A percentile compares a stretch with the other conserved stretches of the same genome.
phyloP scores from a whole-genome alignment of 768 basidiomycete genomes.

The Kwoniella mangroviensis region DNA sequence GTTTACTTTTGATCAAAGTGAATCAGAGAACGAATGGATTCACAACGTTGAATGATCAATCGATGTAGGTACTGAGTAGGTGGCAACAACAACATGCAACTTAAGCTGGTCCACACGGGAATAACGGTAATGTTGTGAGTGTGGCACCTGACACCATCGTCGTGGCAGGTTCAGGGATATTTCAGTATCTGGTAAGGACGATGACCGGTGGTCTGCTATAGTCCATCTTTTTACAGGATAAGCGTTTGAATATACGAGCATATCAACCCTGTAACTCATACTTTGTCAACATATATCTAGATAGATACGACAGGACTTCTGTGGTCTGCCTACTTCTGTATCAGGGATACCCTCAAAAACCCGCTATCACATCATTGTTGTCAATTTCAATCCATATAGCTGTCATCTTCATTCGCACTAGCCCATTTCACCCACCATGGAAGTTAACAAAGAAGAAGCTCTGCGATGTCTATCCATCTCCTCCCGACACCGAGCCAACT shows the following conservation, averaged over 20 bases:
- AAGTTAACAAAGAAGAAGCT: conserved; percentile 82
- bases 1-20: too few relatives aligned
- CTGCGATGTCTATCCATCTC: conserved; percentile 79
- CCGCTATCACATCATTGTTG: too few relatives aligned
- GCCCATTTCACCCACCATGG: conserved; percentile 35
- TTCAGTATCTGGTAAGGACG: neutral
- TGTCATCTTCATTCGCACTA: too few relatives aligned
- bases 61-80: neutral
- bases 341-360: too few relatives aligned
- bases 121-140: neutral
- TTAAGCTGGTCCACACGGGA: conserved; percentile 3
- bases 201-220: conserved; percentile 4
- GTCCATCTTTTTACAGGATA: neutral
- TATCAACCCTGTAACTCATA: too few relatives aligned
- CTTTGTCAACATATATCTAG: too few relatives aligned
- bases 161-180: conserved; percentile 12
- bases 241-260: too few relatives aligned
- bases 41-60: too few relatives aligned
- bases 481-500: conserved; percentile 71
- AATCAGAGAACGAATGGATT: too few relatives aligned
- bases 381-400: too few relatives aligned
- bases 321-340: too few relatives aligned
- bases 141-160: conserved; percentile 11
- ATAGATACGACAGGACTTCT: too few relatives aligned
- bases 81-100: conserved; percentile 11